A percentile compares a stretch with the other conserved stretches of the same genome.
Conservation (phyloP, 305 asterid genomes). For the Stenogyne calaminthoides region DNA sequence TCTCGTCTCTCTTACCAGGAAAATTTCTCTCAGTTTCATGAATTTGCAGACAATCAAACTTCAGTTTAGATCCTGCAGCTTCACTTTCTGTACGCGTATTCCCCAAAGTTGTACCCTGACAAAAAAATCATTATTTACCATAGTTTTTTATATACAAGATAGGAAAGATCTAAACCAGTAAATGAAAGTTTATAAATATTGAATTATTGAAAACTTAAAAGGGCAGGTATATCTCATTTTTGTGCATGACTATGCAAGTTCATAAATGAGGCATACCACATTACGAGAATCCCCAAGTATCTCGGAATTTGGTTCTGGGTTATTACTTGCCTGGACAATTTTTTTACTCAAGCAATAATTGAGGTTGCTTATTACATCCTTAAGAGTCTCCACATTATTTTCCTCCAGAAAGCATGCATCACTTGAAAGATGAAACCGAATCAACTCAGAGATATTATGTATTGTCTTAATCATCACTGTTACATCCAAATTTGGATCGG, state of each 20-base stretch:
- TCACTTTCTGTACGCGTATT: conserved; percentile 36
- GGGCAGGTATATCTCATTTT: background rate
- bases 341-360: conserved; percentile 52
- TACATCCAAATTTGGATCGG: conserved; percentile 51
- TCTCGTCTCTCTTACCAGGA: conserved; percentile 48
- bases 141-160: background rate
- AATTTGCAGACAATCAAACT: conserved; percentile 33
- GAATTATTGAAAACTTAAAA: background rate
- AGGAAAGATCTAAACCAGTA: conserved; percentile 15
- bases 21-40: conserved; percentile 32
- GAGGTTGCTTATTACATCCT: conserved; percentile 54
- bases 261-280: conserved; percentile 49
- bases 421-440: conserved; percentile 45
- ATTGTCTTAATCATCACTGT: conserved; percentile 52
- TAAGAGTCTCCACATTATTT: conserved; percentile 50
- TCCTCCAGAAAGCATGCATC: conserved; percentile 48
- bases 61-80: conserved; percentile 28
- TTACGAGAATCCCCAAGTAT: conserved; percentile 37
- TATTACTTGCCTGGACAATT: conserved; percentile 29
- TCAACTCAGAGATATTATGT: conserved; percentile 66
- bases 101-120: conserved; percentile 47
- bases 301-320: conserved; percentile 34
- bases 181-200: background rate
- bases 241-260: conserved; percentile 22
- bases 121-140: conserved; percentile 11